phyloP scores from a whole-genome alignment of 2,329 filamentous ascomycete species.

The Macroventuria anomochaeta region DNA sequence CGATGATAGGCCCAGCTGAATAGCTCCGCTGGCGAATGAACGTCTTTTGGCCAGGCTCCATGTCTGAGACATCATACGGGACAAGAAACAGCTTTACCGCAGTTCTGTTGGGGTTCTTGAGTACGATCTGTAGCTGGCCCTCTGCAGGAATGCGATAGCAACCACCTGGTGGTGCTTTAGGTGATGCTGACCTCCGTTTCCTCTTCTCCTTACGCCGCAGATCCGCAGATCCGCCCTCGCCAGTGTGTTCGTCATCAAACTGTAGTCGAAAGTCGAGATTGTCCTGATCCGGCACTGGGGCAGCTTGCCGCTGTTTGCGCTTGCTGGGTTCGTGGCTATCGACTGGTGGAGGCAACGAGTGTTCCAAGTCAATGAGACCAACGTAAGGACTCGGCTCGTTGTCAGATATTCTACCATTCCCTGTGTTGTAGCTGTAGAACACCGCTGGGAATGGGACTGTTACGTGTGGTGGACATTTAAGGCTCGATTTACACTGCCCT shows the following conservation, averaged over 20 bases:
- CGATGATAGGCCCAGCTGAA: conserved; percentile 83
- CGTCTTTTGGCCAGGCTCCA: conserved; percentile 93
- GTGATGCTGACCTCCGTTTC: conserved; percentile 62
- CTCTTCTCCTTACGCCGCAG: conserved; percentile 61
- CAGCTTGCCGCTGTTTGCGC: conserved; percentile 48
- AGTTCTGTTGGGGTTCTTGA: conserved; percentile 98
- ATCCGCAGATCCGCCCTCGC: conserved; percentile 34
- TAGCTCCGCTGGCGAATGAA: conserved; percentile 95
- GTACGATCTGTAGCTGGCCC: conserved; percentile 93
- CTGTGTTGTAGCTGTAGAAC: conserved; percentile 88
- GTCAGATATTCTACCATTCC: conserved; percentile 70
- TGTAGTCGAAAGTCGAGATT: conserved; percentile 33
- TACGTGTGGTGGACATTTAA: conserved; percentile 88
- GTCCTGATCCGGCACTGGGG: conserved; percentile 33
- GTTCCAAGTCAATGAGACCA: conserved; percentile 88
- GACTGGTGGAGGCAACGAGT: conserved; percentile 67
- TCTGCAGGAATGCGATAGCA: conserved; percentile 93
- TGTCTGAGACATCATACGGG: conserved; percentile 88
- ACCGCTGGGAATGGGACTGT: conserved; percentile 91
- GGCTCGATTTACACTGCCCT: conserved; percentile 83
- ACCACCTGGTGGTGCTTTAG: conserved; percentile 78
- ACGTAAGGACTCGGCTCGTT: conserved; percentile 97
- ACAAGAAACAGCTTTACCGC: conserved; percentile 95
- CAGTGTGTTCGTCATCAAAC: conserved; percentile 23
- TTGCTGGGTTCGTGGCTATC: conserved; percentile 51